Evolutionary conservation across 345 rosid genomes (phyloP).

Genomic region (Syzygium jambos): DNA sequence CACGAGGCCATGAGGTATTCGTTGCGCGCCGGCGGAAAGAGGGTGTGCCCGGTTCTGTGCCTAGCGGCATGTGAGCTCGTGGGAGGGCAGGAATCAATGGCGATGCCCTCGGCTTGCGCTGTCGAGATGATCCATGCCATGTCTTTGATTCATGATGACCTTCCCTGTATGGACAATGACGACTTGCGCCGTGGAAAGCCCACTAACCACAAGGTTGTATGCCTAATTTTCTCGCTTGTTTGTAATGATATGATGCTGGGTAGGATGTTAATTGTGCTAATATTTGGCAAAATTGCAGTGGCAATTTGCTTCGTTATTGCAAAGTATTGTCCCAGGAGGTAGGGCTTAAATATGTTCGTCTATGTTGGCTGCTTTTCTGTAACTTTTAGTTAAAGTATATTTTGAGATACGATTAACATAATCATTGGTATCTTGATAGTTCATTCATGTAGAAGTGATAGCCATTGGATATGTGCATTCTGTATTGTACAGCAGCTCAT

Average conservation of each 20-base stretch:
- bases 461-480: background rate
- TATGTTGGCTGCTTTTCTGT: background rate
- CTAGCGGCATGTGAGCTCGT: conserved; percentile 79
- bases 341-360: background rate
- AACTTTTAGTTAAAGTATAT: background rate
- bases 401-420: background rate
- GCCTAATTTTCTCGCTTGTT: background rate
- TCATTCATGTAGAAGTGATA: background rate
- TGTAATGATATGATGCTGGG: background rate
- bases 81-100: conserved; percentile 55
- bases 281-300: background rate
- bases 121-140: conserved; percentile 97
- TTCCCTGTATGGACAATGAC: conserved; percentile 95
- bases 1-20: conserved; percentile 95
- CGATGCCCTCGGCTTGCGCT: conserved; percentile 93
- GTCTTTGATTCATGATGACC: conserved; percentile 91
- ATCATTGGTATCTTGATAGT: background rate
- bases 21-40: conserved; percentile 78
- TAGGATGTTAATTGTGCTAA: background rate
- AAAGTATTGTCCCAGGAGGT: background rate
- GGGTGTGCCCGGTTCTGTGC: conserved; percentile 75
- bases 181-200: conserved; percentile 93
- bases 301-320: background rate
- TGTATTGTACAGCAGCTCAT: background rate
- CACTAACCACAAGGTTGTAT: conserved; percentile 58